A percentile compares a stretch with the other conserved stretches of the same genome.
These are phyloP conservation scores for Toxoplasma gondii DNA, from an alignment of 169 alveolate species.

Conservation along the genomic window DNA sequence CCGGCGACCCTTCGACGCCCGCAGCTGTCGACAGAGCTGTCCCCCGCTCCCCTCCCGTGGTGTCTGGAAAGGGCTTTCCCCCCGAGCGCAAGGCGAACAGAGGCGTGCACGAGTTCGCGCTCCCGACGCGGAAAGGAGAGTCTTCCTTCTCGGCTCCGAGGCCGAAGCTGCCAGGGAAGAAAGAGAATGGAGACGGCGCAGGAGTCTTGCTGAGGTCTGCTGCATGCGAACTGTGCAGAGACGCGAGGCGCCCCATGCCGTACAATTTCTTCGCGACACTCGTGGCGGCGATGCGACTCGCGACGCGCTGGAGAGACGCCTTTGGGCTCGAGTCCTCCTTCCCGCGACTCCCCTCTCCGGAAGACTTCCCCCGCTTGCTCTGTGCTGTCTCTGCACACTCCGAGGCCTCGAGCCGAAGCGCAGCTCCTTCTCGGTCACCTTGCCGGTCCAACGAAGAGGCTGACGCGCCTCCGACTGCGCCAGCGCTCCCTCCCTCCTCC, in stretches of 20 bases:
- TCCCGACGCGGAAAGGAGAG: neutral
- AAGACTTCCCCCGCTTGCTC: neutral
- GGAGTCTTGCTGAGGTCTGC: neutral
- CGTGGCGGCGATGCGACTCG: neutral
- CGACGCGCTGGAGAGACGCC: constrained; percentile 28
- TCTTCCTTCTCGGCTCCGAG: neutral
- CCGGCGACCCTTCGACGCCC: neutral
- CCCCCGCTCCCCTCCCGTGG: neutral
- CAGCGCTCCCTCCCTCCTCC: neutral
- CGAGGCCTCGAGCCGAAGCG: no score
- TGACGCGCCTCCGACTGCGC: neutral
- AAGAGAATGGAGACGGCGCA: neutral
- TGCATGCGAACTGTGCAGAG: neutral
- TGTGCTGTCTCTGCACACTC: no score
- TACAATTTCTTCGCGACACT: constrained; percentile 3
- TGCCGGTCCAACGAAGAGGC: neutral
- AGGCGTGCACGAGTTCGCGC: neutral
- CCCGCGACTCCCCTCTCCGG: neutral
- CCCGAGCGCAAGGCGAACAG: neutral
- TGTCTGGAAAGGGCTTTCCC: neutral
- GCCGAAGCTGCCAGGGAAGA: neutral
- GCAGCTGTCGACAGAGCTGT: neutral
- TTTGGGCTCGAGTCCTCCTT: neutral
- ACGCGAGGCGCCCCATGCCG: constrained; percentile 29
- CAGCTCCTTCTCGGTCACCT: no score